Percentiles rank a stretch among this genome's conserved stretches.
Evolutionary conservation across 768 basidiomycete genomes (phyloP).

Genomic region (Amanita pseudoporphyria): DNA sequence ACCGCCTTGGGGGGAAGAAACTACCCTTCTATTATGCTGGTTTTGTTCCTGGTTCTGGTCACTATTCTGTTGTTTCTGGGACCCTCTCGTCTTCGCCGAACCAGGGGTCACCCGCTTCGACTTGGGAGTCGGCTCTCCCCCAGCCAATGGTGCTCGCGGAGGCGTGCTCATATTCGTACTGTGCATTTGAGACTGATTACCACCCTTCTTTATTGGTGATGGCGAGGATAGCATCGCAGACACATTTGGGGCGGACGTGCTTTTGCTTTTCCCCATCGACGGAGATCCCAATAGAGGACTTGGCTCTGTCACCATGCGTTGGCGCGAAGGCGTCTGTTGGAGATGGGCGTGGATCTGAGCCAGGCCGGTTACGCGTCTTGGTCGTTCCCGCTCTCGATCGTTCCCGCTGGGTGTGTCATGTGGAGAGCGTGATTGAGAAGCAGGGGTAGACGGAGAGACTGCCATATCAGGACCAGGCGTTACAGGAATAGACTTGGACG

Average conservation of each 20-base stretch:
- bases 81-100: constrained; percentile 24
- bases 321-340: constrained; percentile 11
- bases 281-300: constrained; percentile 11
- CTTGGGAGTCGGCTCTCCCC: constrained; percentile 11
- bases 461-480: neutral
- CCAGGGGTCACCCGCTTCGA: constrained; percentile 30
- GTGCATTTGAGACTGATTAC: neutral
- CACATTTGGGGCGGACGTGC: constrained; percentile 9
- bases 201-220: constrained; percentile 26
- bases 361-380: neutral
- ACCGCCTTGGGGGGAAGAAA: constrained; percentile 2
- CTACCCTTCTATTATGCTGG: constrained; percentile 16
- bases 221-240: constrained; percentile 26
- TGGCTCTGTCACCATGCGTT: constrained; percentile 10
- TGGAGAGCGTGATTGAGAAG: neutral
- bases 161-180: neutral
- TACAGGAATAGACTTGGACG: neutral
- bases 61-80: constrained; percentile 2
- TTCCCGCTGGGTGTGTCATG: neutral
- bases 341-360: constrained; percentile 8
- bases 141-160: neutral
- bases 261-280: neutral
- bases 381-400: neutral
- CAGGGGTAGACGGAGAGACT: neutral
- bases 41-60: constrained; percentile 14